Evolutionary conservation across 306 rosid species (phyloP), one percentile per base, ranked within the genome.

Genomic region (Mimosa pudica): DNA sequence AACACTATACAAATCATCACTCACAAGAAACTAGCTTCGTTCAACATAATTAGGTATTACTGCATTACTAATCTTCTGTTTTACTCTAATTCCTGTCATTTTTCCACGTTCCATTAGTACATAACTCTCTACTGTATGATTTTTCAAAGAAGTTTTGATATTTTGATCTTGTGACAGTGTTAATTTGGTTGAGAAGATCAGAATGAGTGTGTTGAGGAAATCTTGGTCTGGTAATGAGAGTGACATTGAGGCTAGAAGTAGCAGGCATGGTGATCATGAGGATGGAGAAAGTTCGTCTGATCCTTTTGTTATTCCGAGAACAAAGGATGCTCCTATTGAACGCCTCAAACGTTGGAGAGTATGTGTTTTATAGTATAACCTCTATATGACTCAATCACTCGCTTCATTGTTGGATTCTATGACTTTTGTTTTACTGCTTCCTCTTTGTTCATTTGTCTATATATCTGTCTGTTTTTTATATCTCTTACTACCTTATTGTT

Each of bases 271-370:
- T 6, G 93, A 79, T 41, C n/a, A 46, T 2, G 92, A 88, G 10
- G 93, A 85, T 2, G 89, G 71, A 0, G 84, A 85, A 32, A 0
- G 24, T 3, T 84, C 82, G n/a, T 80, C 82, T 2, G 79, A 47
- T 80, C 92, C 97, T 8, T 96, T 96, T 78, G 57, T 80, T 33
- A 96, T 96, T 70, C n/a, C 86, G 65, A 86, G 94, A n/a, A 90
- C 97, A 1, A 96, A 93, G 82, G 54, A 89, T 41, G 99, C 94
- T 79, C 82, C 99, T 0, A 17, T 92, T 18, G 92, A 89, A 12
- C 92, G 99, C n/a, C 98, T 96, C 71, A 81, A 82, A 65, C 96
- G 97, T 2, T 96, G 99, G 99, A 89, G 98, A 71, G 99, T 96
- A 81, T 2, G 89, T 80, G n/a, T 80, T 46, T 60, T 70, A n/a